phyloP scores from a whole-genome alignment of 1,284 basidiomycete species.

The Sphaerobolus stellatus region DNA sequence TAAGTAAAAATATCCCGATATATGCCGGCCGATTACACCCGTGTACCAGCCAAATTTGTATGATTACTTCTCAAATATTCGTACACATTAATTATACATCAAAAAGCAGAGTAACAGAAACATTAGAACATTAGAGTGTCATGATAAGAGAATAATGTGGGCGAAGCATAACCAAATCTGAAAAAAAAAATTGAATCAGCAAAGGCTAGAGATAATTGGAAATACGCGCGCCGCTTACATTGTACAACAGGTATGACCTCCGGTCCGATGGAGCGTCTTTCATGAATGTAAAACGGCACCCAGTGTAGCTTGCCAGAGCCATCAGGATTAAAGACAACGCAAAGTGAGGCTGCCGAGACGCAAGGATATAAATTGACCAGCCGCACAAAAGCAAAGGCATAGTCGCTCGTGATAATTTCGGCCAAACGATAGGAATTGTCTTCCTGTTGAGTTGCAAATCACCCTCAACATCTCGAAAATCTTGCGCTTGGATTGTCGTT shows the following conservation, averaged over 20 bases:
- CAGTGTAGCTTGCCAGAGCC: conserved; percentile 26
- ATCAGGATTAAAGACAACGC: conserved; percentile 20
- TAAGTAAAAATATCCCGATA: no score
- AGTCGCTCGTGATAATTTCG: conserved; percentile 27
- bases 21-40: no score
- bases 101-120: no score
- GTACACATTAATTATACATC: no score
- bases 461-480: conserved; percentile 38
- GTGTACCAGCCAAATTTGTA: no score
- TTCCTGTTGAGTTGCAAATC: conserved; percentile 29
- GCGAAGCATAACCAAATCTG: conserved; percentile 12
- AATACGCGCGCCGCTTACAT: conserved; percentile 22
- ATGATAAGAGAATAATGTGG: no score
- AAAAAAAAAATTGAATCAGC: not conserved
- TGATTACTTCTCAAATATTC: no score
- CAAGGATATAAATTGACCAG: conserved; percentile 29
- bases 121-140: no score
- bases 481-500: conserved; percentile 36
- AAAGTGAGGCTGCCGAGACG: conserved; percentile 19
- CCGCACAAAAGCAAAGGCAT: conserved; percentile 18
- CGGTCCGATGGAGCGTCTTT: conserved; percentile 22
- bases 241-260: conserved; percentile 29
- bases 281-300: conserved; percentile 25
- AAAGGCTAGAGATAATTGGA: conserved; percentile 26
- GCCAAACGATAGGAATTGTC: conserved; percentile 36